Evolutionary conservation across 768 basidiomycete genomes (phyloP).

Genomic region (Cyathus striatus): DNA sequence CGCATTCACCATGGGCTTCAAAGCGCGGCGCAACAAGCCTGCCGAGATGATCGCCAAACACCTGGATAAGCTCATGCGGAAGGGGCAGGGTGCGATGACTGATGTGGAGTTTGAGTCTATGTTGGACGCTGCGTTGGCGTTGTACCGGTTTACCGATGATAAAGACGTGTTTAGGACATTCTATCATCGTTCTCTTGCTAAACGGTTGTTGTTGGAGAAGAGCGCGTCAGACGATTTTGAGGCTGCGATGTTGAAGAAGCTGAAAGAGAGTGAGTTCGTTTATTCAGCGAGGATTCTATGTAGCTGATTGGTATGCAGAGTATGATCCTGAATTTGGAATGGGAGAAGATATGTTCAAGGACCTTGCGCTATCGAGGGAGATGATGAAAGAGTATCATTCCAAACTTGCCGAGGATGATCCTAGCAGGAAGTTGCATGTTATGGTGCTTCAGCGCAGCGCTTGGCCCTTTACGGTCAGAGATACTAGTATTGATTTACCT

Average conservation of each 20-base stretch:
- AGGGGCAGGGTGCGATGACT: slow-evolving; percentile 68
- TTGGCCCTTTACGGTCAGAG: slow-evolving; percentile 74
- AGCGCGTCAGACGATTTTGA: slow-evolving; percentile 89
- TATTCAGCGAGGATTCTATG: slow-evolving; percentile 2
- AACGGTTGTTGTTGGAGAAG: slow-evolving; percentile 76
- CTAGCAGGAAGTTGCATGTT: slow-evolving; percentile 52
- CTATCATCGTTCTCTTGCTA: slow-evolving; percentile 86
- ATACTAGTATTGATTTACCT: slow-evolving; percentile 48
- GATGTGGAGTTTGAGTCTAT: slow-evolving; percentile 59
- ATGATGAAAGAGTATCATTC: slow-evolving; percentile 61
- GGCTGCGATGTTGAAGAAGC: slow-evolving; percentile 73
- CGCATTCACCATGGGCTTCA: slow-evolving; percentile 72
- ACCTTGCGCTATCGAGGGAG: slow-evolving; percentile 74
- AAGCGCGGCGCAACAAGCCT: slow-evolving; percentile 71
- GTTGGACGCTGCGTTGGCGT: slow-evolving; percentile 60
- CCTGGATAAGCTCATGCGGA: slow-evolving; percentile 82
- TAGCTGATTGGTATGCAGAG: slow-evolving; percentile 37
- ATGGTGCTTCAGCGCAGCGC: slow-evolving; percentile 85
- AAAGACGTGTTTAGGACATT: slow-evolving; percentile 94
- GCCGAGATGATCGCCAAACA: slow-evolving; percentile 93
- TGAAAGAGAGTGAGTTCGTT: slow-evolving; percentile 58
- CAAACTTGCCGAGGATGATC: slow-evolving; percentile 30
- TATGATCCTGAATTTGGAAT: slow-evolving; percentile 95
- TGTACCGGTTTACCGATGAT: slow-evolving; percentile 87
- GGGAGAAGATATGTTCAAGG: slow-evolving; percentile 95